Base-by-base conservation (phyloP, 805 yeast species). In the Peterozyma toletana region DNA sequence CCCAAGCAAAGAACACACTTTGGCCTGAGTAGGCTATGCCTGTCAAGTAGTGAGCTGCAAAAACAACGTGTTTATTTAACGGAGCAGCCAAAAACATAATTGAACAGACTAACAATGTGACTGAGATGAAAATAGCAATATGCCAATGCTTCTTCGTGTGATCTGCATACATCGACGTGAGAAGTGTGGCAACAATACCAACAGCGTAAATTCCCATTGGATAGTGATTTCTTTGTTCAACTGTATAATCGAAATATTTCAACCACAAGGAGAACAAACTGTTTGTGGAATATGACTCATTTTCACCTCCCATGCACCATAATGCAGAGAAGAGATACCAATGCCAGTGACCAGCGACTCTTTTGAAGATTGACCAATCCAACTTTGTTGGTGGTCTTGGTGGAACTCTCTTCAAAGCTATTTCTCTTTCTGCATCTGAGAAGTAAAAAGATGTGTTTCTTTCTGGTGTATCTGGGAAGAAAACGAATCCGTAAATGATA, bases 191-290 rank as follows among this genome's bases (percentile, higher is more conserved):
- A 2, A 67, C 53, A 21, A 76, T 64, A 30, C 77, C 80, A 35
- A 75, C 73, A 1, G 68, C 80, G 43, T 65, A 74, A 7, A 75
- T 60, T n/a, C 78, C 78, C 57, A 77, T 72, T 37, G 83, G 82
- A 44, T 59, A 71, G 47, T 75, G 73, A 55, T 77, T 76, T 50
- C 75, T 62, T 21, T 71, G 59, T 1, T 67, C 57, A 36, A 72
- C 61, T 0, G 77, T 52, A 52, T 75, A 76, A 3, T 59, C 59
- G 41, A 58, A 59, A 46, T 65, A 46, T 40, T 64, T 54, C 45
- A 75, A 54, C 74, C 77, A 75, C 30, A 75, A 52, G 2, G 78
- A 67, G 49, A 75, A 70, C 9, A 74, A 60, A 3, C 75, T 56
- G 54, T 73, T 73, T 9, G 72, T 58, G 4, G 69, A 65, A 50